phyloP scores from a whole-genome alignment of 805 yeast genomes.

The Wickerhamomyces bovis region DNA sequence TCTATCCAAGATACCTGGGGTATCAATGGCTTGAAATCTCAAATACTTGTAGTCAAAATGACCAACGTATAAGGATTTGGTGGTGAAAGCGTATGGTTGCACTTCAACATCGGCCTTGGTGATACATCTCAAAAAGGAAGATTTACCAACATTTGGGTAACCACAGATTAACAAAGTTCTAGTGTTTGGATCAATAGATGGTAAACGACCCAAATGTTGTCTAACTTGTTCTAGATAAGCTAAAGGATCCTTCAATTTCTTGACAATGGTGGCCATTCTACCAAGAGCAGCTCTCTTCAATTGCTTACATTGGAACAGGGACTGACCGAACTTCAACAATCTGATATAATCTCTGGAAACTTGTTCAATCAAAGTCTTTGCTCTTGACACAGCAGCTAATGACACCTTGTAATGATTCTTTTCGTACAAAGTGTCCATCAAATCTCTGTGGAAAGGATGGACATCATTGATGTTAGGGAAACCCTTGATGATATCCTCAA shows the following conservation, averaged over 20 bases:
- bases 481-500: conserved; percentile 75
- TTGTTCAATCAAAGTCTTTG: conserved; percentile 91
- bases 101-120: conserved; percentile 99
- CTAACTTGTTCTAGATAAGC: conserved; percentile 95
- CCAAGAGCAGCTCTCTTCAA: conserved; percentile 97
- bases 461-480: conserved; percentile 97
- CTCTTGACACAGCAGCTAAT: conserved; percentile 88
- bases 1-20: conserved; percentile 97
- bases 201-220: conserved; percentile 98
- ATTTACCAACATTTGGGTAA: conserved; percentile 98
- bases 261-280: conserved; percentile 98
- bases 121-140: conserved; percentile 86
- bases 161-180: conserved; percentile 97
- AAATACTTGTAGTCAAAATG: conserved; percentile 97
- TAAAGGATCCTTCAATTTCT: conserved; percentile 91
- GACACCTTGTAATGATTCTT: conserved; percentile 98
- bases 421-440: conserved; percentile 96
- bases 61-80: conserved; percentile 95
- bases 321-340: conserved; percentile 93
- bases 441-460: conserved; percentile 97
- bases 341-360: conserved; percentile 94
- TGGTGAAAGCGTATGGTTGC: conserved; percentile 98
- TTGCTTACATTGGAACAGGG: conserved; percentile 97
- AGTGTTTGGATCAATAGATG: conserved; percentile 97
- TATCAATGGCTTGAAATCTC: conserved; percentile 97